Evolutionary conservation across 1,139 yeast genomes (phyloP).

Genomic region (Candida sp.): DNA sequence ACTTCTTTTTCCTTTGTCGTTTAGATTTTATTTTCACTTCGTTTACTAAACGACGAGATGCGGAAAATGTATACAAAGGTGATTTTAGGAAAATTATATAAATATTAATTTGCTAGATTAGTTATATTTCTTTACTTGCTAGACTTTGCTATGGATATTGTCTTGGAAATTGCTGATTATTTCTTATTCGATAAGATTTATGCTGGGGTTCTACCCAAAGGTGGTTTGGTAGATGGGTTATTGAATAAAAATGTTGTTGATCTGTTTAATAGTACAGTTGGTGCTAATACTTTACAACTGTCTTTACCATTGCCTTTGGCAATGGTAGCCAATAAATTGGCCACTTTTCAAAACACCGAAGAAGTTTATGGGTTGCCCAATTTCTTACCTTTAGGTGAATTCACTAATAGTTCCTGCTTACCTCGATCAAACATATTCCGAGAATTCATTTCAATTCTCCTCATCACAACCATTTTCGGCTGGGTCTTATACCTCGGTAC

Average conservation of each 20-base stretch:
- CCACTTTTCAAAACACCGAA: constrained; percentile 24
- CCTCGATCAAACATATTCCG: constrained; percentile 72
- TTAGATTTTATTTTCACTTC: not conserved
- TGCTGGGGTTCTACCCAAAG: constrained; percentile 45
- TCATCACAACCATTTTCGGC: constrained; percentile 81
- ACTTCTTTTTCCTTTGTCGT: not conserved
- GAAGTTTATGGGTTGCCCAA: constrained; percentile 42
- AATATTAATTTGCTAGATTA: too few relatives aligned
- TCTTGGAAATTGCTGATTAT: constrained; percentile 74
- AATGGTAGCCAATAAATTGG: constrained; percentile 12
- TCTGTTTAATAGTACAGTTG: not conserved
- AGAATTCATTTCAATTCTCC: constrained; percentile 63
- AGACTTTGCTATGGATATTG: constrained; percentile 70
- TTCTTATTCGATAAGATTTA: constrained; percentile 69
- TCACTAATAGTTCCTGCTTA: constrained; percentile 59
- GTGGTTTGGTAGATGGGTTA: constrained; percentile 20
- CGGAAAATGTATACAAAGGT: too few relatives aligned
- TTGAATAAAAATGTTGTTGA: constrained; percentile 4
- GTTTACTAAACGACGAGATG: constrained; percentile 1
- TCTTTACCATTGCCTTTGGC: constrained; percentile 16
- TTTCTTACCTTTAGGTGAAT: constrained; percentile 42
- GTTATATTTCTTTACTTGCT: not conserved
- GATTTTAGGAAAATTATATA: too few relatives aligned
- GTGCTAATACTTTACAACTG: constrained; percentile 10
- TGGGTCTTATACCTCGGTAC: constrained; percentile 74